Evolutionary conservation across 73 alveolate species (phyloP), one percentile per base, ranked within the genome.

Genomic region (Blepharisma japonicum): DNA sequence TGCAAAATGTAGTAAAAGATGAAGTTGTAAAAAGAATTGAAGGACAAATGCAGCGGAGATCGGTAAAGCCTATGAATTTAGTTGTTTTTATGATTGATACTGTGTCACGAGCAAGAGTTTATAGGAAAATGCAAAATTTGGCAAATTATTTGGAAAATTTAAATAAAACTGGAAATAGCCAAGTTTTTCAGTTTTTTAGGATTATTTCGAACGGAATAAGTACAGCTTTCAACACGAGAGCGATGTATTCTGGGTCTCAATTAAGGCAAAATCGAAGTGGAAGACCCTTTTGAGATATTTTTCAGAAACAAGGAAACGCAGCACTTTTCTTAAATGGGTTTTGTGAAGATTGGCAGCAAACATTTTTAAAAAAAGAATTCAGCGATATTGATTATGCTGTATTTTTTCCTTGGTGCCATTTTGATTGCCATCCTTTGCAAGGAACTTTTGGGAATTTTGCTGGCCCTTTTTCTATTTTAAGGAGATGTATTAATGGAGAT

Each of bases 401-500:
- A 2, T 70, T 70, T 47, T 47, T 14, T 21, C 80, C 56, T n/a
- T 45, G 66, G 5, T 70, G 80, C 61, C 80, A 70, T 70, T 45
- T 21, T 14, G 80, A 70, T 18, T 70, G 11, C 45, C 80, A 70
- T 70, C 80, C 80, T 70, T 70, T 39, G 2, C 14, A 23, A n/a
- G 27, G 46, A n/a, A 70, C 80, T n/a, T 70, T 70, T 45, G 80
- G 80, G 68, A 70, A 70, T 25, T 70, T 39, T 20, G 78, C 66
- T 20, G 84, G 84, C 0, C 84, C 84, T 20, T 39, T 45, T 53
- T 32, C 71, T 7, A 27, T 20, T 38, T 38, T 50, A 4, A 25
- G 83, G 2, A 8, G 79, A 14, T 81, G 88, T 42, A 21, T 76
- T 45, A 70, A 81, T 76, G 88, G 88, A 14, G 45, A 49, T 49